Percentiles rank a stretch among this genome's conserved stretches.
These are phyloP conservation scores for Zygotorulaspora mrakii DNA, from an alignment of 1,139 yeast species.

Conservation along the genomic window DNA sequence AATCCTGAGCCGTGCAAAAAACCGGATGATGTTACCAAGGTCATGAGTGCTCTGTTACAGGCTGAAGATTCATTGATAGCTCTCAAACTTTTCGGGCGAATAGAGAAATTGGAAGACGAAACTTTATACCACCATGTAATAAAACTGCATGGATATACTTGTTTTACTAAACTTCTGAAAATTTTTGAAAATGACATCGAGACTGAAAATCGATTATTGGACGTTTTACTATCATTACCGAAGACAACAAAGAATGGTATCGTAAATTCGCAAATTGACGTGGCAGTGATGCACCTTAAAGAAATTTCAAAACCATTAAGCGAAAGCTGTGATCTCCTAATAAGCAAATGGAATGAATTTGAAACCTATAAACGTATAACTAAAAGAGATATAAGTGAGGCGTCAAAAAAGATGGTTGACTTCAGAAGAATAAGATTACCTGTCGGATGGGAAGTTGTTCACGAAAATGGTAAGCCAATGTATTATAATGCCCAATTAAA, in stretches of 20 bases:
- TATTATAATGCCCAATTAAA: conserved; percentile 34
- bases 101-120: conserved; percentile 53
- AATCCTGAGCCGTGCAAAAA: conserved; percentile 49
- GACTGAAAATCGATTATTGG: conserved; percentile 47
- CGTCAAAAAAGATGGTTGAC: conserved; percentile 24
- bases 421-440: conserved; percentile 35
- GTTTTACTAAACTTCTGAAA: conserved; percentile 60
- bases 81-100: conserved; percentile 62
- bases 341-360: conserved; percentile 68
- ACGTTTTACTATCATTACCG: conserved; percentile 71
- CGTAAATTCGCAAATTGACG: conserved; percentile 72
- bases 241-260: conserved; percentile 76
- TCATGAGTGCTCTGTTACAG: conserved; percentile 79
- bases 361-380: conserved; percentile 77
- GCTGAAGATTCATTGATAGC: conserved; percentile 67
- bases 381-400: conserved; percentile 29
- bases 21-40: conserved; percentile 64
- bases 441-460: conserved; percentile 36
- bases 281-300: conserved; percentile 50
- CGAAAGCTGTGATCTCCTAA: conserved; percentile 43
- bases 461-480: conserved; percentile 35
- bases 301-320: conserved; percentile 38
- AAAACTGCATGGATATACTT: conserved; percentile 82
- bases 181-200: conserved; percentile 35
- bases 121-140: conserved; percentile 59